Evolutionary conservation across 176 grass and related monocot genomes (phyloP).

Genomic region (Oropetium thomaeum): DNA sequence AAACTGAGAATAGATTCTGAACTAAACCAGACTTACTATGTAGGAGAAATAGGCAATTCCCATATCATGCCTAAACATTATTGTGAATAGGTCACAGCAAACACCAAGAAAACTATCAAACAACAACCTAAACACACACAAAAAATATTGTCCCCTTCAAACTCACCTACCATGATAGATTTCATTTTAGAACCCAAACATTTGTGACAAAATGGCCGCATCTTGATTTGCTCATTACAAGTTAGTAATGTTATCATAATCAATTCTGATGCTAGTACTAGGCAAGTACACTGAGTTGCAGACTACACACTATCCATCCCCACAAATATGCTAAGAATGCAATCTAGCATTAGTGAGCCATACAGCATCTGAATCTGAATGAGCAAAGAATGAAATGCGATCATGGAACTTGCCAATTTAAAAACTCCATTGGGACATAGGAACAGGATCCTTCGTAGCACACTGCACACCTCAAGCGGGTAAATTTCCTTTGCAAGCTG

Average conservation of each 20-base stretch:
- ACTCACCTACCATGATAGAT: constrained; percentile 9
- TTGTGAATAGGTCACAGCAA: not conserved
- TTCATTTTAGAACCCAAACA: constrained; percentile 7
- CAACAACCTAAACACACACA: not conserved
- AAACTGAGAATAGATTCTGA: not conserved
- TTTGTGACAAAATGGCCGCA: not conserved
- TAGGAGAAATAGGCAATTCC: not conserved
- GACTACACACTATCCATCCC: constrained; percentile 1
- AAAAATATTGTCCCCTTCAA: not conserved
- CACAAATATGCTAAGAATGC: not conserved
- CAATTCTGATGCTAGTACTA: constrained; percentile 2
- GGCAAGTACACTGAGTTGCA: not conserved
- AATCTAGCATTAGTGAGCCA: not conserved
- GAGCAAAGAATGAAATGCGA: constrained; percentile 1
- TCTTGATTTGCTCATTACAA: not conserved
- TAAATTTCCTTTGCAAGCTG: constrained; percentile 32
- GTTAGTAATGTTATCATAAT: not conserved
- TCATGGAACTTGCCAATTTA: not conserved
- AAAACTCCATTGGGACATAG: not conserved
- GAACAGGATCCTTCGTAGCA: constrained; percentile 13
- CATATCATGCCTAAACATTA: not conserved
- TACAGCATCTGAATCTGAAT: not conserved
- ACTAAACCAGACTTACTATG: not conserved
- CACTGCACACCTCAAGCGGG: not conserved
- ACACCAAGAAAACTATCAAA: not conserved